These are phyloP conservation scores for Candida sanyiensis DNA, from an alignment of 805 yeast genomes.

Conservation along the genomic window DNA sequence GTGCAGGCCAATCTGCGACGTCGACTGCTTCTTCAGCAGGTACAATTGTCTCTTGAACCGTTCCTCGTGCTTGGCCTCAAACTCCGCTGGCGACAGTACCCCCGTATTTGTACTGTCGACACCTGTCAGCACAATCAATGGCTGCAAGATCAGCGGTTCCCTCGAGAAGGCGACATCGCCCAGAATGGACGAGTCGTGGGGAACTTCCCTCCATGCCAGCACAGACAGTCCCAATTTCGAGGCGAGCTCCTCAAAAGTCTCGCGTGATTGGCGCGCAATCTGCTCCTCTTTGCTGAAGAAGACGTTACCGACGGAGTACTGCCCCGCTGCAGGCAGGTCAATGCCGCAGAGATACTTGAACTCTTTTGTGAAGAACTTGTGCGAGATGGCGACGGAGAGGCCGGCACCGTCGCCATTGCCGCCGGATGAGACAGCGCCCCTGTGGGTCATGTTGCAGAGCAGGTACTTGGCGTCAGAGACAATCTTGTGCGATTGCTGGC, in stretches of 20 bases:
- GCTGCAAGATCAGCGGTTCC: slow-evolving; percentile 89
- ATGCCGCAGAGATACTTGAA: slow-evolving; percentile 65
- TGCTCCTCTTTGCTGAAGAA: slow-evolving; percentile 84
- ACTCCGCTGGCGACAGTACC: slow-evolving; percentile 42
- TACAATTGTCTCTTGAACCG: slow-evolving; percentile 78
- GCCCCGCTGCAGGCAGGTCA: slow-evolving; percentile 70
- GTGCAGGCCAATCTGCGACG: slow-evolving; percentile 87
- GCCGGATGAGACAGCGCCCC: slow-evolving; percentile 96
- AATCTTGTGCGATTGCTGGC: slow-evolving; percentile 80
- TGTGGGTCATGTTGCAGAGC: slow-evolving; percentile 95
- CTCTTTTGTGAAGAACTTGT: slow-evolving; percentile 79
- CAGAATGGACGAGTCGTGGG: slow-evolving; percentile 86
- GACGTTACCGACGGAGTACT: slow-evolving; percentile 91
- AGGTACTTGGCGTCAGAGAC: slow-evolving; percentile 84
- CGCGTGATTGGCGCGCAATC: slow-evolving; percentile 61
- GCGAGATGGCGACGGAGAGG: slow-evolving; percentile 88
- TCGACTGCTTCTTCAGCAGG: slow-evolving; percentile 81
- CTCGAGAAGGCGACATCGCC: slow-evolving; percentile 94
- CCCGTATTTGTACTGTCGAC: slow-evolving; percentile 35
- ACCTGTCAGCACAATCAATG: slow-evolving; percentile 73
- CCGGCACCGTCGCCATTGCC: slow-evolving; percentile 99
- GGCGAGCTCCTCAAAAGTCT: slow-evolving; percentile 80
- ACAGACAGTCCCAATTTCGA: slow-evolving; percentile 69
- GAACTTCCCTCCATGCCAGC: slow-evolving; percentile 92
- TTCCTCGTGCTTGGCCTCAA: slow-evolving; percentile 49